phyloP scores from a whole-genome alignment of 169 alveolate genomes.

The Plasmodium sp. region DNA sequence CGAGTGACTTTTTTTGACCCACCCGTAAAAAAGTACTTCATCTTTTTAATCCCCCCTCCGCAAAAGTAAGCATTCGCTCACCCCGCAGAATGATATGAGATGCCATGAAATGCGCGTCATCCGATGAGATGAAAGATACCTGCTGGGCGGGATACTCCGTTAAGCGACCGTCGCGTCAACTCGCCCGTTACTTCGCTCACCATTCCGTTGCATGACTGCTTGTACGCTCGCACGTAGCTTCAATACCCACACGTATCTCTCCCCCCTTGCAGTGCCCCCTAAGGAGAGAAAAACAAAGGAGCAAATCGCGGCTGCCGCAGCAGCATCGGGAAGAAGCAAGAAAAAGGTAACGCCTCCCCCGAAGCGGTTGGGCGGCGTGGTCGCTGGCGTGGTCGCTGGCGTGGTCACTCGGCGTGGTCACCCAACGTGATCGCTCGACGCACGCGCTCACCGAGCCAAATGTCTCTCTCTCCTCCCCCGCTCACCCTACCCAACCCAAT shows the following conservation, averaged over 20 bases:
- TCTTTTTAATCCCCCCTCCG: not conserved
- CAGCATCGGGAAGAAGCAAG: constrained; percentile 76
- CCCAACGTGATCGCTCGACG: not conserved
- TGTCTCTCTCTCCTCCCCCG: not conserved
- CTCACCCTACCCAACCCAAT: not conserved
- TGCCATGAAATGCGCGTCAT: not conserved
- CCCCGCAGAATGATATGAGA: not conserved
- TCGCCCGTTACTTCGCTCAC: not conserved
- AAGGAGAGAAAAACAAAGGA: constrained; percentile 75
- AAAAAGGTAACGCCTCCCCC: constrained; percentile 44
- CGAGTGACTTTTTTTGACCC: not conserved
- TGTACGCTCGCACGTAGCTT: not conserved
- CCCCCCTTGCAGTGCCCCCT: constrained; percentile 63
- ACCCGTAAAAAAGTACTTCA: not conserved
- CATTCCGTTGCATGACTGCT: not conserved
- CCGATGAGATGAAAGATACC: not conserved
- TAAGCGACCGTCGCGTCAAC: not conserved
- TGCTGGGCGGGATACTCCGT: not conserved
- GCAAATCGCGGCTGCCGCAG: constrained; percentile 78
- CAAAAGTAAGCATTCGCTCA: not conserved
- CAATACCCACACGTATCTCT: not conserved
- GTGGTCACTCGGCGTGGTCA: not conserved
- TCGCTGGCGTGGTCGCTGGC: not conserved
- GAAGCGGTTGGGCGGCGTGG: too few relatives aligned
- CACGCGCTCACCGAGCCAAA: not conserved